These are phyloP conservation scores for Colletotrichum eremochloae DNA, from an alignment of 2,329 filamentous ascomycete genomes.

Conservation along the genomic window DNA sequence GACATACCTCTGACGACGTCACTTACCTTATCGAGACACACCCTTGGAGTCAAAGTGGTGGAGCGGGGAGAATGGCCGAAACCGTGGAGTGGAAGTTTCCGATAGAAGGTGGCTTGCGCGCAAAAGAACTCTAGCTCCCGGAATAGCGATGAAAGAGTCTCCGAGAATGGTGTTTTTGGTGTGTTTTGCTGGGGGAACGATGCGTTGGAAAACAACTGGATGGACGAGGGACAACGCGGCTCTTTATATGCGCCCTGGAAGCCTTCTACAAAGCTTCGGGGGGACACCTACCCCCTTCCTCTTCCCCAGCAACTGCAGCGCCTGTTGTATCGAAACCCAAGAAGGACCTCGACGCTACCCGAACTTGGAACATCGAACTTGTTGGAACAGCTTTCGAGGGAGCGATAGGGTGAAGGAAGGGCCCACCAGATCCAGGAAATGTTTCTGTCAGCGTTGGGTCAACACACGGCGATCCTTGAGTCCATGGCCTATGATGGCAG, in stretches of 20 bases:
- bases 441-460: constrained; percentile 37
- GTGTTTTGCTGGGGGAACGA: neutral
- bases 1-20: constrained; percentile 39
- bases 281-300: neutral
- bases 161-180: neutral
- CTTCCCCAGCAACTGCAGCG: neutral
- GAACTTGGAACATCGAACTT: constrained; percentile 6
- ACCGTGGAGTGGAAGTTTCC: constrained; percentile 30
- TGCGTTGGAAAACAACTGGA: neutral
- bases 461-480: constrained; percentile 17
- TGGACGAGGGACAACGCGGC: constrained; percentile 5
- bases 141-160: constrained; percentile 9
- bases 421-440: constrained; percentile 21
- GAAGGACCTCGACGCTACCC: constrained; percentile 8
- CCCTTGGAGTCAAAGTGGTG: constrained; percentile 17
- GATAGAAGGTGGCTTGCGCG: constrained; percentile 23
- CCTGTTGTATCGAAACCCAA: neutral
- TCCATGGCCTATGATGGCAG: constrained; percentile 5
- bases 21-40: constrained; percentile 35
- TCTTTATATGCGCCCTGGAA: constrained; percentile 18
- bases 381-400: constrained; percentile 13
- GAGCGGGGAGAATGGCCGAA: constrained; percentile 34
- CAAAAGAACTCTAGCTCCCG: constrained; percentile 18
- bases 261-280: constrained; percentile 8
- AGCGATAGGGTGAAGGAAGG: constrained; percentile 16